phyloP scores from a whole-genome alignment of 768 basidiomycete species.

The Solioccasus polychromus region DNA sequence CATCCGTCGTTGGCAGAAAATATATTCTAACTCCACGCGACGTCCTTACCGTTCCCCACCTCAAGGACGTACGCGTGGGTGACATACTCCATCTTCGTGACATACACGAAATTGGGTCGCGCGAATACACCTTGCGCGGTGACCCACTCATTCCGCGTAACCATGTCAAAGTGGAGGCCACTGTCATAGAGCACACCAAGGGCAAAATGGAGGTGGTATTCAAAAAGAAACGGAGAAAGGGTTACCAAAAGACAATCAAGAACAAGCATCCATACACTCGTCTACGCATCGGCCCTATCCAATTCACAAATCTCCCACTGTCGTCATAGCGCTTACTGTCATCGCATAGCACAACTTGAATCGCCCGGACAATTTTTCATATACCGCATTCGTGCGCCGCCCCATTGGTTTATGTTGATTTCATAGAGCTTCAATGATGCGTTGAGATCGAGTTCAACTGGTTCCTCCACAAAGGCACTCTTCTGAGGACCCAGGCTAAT shows the following conservation, averaged over 20 bases:
- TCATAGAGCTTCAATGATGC: too few species aligned
- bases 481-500: too few species aligned
- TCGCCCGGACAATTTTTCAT: not conserved
- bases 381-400: too few species aligned
- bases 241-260: slow-evolving; percentile 90
- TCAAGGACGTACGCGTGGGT: slow-evolving; percentile 83
- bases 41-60: slow-evolving; percentile 87
- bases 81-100: slow-evolving; percentile 79
- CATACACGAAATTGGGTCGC: slow-evolving; percentile 92
- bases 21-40: slow-evolving; percentile 91
- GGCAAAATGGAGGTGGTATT: slow-evolving; percentile 87
- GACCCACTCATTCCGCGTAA: slow-evolving; percentile 65
- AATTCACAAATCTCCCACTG: slow-evolving; percentile 36
- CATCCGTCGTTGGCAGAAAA: slow-evolving; percentile 80
- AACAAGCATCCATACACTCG: slow-evolving; percentile 97
- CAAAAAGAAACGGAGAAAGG: slow-evolving; percentile 98
- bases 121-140: slow-evolving; percentile 89
- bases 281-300: slow-evolving; percentile 84
- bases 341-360: not conserved
- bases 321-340: slow-evolving; percentile 23
- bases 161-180: slow-evolving; percentile 75
- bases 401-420: too few species aligned
- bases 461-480: too few species aligned
- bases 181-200: slow-evolving; percentile 97
- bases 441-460: too few species aligned